Base-by-base conservation (phyloP, 768 basidiomycete genomes). In the Podaxis sp. region DNA sequence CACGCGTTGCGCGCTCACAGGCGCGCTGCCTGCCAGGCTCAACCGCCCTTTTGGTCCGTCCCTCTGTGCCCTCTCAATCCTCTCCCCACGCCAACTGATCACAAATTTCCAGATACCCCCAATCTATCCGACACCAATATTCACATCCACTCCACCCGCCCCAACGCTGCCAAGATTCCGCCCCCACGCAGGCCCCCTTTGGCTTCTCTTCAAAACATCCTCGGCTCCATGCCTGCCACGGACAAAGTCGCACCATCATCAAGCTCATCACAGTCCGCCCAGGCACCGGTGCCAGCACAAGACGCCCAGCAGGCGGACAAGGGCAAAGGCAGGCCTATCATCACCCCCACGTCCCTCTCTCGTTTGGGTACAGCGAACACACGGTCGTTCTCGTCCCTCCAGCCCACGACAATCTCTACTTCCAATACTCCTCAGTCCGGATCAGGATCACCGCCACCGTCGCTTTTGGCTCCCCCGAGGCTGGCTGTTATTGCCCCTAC, bases 401-500 rank as follows among this genome's bases (percentile, higher is more conserved):
- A 17, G 59, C 71, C 56, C 69, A 68, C 44, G 66, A 69, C 73
- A n/a, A 69, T 71, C 50, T 70, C 74, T 8, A 63, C 62, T 33
- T 62, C 70, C 28, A 37, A 24, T 26, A 66, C 65, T 15, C 50
- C 65, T 56, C 26, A n/a, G n/a, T 38, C 37, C 38, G 67, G 67
- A 50, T 64, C 70, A 54, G 68, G 62, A 56, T 70, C 69, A 65
- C 72, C 69, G 22, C 68, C 73, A 6, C 66, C 75, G 22, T 74
- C 75, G 26, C 67, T 76, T 49, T 72, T 77, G 26, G 72, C 67
- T n/a, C 75, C 78, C 1, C 80, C 80, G 28, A 68, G 70, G 4
- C 65, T 81, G 24, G 76, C 77, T 8, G 68, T 79, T 36, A 80
- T 75, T 48, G 71, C 75, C 11, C 73, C 80, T n/a, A 79, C 79